phyloP scores from a whole-genome alignment of 768 basidiomycete species.

The Rhizopogon vulgaris region DNA sequence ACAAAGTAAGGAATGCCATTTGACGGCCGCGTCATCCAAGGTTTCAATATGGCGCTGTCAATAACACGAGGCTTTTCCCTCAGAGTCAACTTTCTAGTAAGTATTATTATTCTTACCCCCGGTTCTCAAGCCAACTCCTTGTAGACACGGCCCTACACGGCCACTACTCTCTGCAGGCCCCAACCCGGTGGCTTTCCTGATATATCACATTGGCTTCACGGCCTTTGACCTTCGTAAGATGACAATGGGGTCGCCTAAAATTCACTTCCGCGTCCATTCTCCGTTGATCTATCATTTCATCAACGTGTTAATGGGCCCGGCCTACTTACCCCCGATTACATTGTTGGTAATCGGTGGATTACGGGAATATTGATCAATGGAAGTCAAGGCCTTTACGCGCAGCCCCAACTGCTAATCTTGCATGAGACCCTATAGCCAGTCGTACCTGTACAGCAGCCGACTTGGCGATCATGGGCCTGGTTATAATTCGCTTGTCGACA shows the following conservation, averaged over 20 bases:
- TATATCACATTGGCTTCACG: slow-evolving; percentile 17
- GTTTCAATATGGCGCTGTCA: slow-evolving; percentile 26
- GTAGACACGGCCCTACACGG: slow-evolving; percentile 17
- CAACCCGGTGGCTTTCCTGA: slow-evolving; percentile 26
- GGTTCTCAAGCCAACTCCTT: slow-evolving; percentile 16
- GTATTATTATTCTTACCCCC: slow-evolving; percentile 11
- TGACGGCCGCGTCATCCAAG: slow-evolving; percentile 25
- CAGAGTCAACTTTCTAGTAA: not conserved
- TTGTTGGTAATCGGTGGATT: slow-evolving; percentile 19
- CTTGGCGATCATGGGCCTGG: slow-evolving; percentile 16
- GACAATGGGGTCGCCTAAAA: slow-evolving; percentile 1
- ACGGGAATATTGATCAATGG: slow-evolving; percentile 26
- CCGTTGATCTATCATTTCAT: slow-evolving; percentile 13
- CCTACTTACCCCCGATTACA: slow-evolving; percentile 18
- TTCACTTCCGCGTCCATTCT: slow-evolving; percentile 24
- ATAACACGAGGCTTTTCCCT: slow-evolving; percentile 23
- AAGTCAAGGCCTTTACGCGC: slow-evolving; percentile 12
- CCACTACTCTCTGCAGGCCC: not conserved
- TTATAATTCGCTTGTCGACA: slow-evolving; percentile 27
- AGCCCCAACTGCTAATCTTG: slow-evolving; percentile 22
- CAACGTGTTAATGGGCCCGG: slow-evolving; percentile 26
- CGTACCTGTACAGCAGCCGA: slow-evolving; percentile 17
- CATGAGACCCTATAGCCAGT: slow-evolving; percentile 23
- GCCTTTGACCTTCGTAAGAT: slow-evolving; percentile 11
- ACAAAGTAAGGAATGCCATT: slow-evolving; percentile 23